Evolutionary conservation across 495 filamentous ascomycete genomes (phyloP), one percentile per base, ranked within the genome.

Genomic region (Neurospora sp.): DNA sequence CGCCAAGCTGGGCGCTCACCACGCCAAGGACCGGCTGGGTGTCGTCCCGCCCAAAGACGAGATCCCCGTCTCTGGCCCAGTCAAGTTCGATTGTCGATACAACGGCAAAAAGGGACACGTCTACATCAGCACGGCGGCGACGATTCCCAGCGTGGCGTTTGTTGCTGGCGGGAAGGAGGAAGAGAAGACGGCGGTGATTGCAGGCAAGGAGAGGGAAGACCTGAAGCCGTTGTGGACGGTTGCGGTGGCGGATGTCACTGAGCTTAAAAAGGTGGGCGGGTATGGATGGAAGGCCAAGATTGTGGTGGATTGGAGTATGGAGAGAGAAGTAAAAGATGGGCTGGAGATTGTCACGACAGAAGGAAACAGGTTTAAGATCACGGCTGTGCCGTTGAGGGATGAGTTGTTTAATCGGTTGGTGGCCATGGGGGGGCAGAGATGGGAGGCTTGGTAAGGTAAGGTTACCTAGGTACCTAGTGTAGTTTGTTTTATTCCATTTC

Each of bases 241-340:
- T 10, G 82, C 86, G 1, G 81, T 90, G 27, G 81, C 82, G 6
- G 86, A 87, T 39, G 84, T 88, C 37, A 73, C 72, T 3, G 92
- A 96, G 76, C 74, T 97, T 70, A 90, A 90, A 81, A 97, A 97
- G 83, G 83, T 93, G 3, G 94, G 93, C 10, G 93, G 94, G 0
- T 84, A 94, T 72, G 94, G 94, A 1, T 97, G 93, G 93, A 97
- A 97, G 82, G 89, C 90, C 9, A 96, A 94, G 82, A 79, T 96
- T 38, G 88, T 94, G 38, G 89, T 95, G n/a, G 92, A 91, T 12
- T 93, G 93, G 92, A 89, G 90, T 3, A 85, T 92, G 71, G 90
- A 89, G 3, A 86, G 90, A 72, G 90, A 95, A 79, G 89, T 95
- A 47, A 88, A 89, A 0, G 93, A 95, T 85, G 93, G 93, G 12